Evolutionary conservation across 2,329 filamentous ascomycete species (phyloP).

Genomic region (Aspergillus alliaceus): DNA sequence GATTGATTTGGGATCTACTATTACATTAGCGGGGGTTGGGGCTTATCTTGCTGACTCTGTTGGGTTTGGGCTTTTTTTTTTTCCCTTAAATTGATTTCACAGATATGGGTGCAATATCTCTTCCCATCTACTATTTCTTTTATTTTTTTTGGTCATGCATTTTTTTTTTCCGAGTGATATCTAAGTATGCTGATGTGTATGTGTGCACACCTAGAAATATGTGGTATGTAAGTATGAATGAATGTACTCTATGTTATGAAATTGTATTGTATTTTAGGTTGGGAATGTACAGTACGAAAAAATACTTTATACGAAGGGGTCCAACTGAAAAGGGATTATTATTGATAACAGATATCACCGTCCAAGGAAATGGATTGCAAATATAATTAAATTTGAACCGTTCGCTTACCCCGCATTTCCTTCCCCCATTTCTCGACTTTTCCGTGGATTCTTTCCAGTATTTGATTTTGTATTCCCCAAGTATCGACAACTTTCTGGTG

Average conservation of each 20-base stretch:
- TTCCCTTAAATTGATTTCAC: too few relatives aligned
- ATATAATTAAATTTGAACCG: neutral
- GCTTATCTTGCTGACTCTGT: neutral
- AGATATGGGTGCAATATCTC: too few relatives aligned
- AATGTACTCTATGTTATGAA: neutral
- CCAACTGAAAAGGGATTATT: constrained; percentile 8
- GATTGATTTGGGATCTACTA: neutral
- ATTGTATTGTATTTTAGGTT: neutral
- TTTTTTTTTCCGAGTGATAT: neutral
- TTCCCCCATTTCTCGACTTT: constrained; percentile 1
- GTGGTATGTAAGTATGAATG: neutral
- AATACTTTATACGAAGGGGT: neutral
- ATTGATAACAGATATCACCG: constrained; percentile 18
- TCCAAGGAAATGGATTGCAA: neutral
- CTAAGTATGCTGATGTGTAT: neutral
- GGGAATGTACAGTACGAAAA: too few relatives aligned
- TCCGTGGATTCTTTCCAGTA: neutral
- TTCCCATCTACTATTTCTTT: neutral
- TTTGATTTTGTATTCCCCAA: too few relatives aligned
- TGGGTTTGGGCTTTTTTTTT: neutral
- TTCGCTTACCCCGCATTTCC: constrained; percentile 30
- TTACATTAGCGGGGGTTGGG: too few relatives aligned
- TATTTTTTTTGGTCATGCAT: neutral
- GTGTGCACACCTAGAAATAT: neutral
- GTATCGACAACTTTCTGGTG: too few relatives aligned